Percentiles rank a stretch among this genome's conserved stretches.
Conservation (phyloP, 192 early-diverging fungal genomes). For the Rhizophlyctis rosea region DNA sequence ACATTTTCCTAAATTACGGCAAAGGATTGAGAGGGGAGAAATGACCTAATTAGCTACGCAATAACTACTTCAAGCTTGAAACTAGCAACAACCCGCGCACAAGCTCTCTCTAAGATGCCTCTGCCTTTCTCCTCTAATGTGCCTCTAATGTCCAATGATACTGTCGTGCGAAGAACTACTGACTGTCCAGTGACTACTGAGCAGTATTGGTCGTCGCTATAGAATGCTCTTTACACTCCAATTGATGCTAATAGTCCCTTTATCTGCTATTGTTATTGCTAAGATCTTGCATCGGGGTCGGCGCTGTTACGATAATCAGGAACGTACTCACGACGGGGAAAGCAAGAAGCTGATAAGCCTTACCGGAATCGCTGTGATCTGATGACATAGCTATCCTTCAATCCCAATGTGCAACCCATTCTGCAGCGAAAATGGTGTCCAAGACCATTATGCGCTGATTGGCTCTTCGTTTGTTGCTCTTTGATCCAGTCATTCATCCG, state of each 20-base stretch:
- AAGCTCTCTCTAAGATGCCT: background rate
- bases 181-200: too few species aligned
- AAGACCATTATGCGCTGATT: too few species aligned
- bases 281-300: background rate
- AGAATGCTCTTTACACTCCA: background rate
- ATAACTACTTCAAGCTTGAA: too few species aligned
- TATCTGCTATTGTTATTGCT: background rate
- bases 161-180: background rate
- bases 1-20: conserved; percentile 64
- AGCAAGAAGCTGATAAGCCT: conserved; percentile 3
- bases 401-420: too few species aligned
- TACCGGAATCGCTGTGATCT: background rate
- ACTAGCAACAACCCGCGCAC: background rate
- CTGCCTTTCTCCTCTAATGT: conserved; percentile 5
- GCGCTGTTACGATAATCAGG: background rate
- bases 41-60: conserved; percentile 25
- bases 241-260: background rate
- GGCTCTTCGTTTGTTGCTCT: too few species aligned
- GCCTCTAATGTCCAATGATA: background rate
- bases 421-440: too few species aligned
- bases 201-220: background rate
- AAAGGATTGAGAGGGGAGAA: background rate
- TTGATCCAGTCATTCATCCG: too few species aligned
- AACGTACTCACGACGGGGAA: background rate
- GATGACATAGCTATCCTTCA: background rate